These are phyloP conservation scores for Diaporthe citriasiana DNA, from an alignment of 2,329 filamentous ascomycete species.

Conservation along the genomic window DNA sequence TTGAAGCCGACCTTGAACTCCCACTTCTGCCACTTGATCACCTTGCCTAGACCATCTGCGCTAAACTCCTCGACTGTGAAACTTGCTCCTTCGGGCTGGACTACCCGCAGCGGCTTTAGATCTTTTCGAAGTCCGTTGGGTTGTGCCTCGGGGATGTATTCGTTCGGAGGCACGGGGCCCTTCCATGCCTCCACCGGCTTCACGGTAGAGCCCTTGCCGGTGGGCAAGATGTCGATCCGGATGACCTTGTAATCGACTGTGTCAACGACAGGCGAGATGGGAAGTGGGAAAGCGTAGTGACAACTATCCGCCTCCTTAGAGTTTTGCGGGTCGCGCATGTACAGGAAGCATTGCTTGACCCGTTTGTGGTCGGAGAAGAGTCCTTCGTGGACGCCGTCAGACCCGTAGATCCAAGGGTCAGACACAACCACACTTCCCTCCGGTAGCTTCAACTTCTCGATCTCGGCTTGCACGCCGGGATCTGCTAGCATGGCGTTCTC, in stretches of 20 bases:
- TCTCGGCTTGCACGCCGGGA: conserved; percentile 69
- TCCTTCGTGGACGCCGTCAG: conserved; percentile 64
- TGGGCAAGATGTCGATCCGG: conserved; percentile 78
- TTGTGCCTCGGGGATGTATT: conserved; percentile 77
- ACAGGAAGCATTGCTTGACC: conserved; percentile 76
- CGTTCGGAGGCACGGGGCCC: conserved; percentile 65
- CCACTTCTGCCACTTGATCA: conserved; percentile 60
- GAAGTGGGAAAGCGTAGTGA: conserved; percentile 77
- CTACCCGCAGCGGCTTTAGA: conserved; percentile 72
- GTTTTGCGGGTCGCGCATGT: conserved; percentile 74
- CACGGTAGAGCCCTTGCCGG: conserved; percentile 72
- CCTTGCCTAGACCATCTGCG: conserved; percentile 47
- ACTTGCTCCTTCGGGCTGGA: conserved; percentile 74
- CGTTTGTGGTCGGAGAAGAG: conserved; percentile 59
- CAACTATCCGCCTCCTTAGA: conserved; percentile 73
- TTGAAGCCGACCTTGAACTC: conserved; percentile 76
- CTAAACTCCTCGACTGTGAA: conserved; percentile 57
- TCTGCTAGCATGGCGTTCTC: conserved; percentile 70
- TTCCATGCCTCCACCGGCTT: conserved; percentile 70
- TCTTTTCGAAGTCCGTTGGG: conserved; percentile 64
- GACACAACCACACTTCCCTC: conserved; percentile 70
- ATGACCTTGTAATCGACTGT: conserved; percentile 73
- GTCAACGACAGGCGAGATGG: conserved; percentile 78
- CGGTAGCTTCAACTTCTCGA: conserved; percentile 73
- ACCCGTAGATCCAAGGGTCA: conserved; percentile 76